Evolutionary conservation across 148 eudicot genomes (phyloP).

Genomic region (Vaccinium vitisidaea): DNA sequence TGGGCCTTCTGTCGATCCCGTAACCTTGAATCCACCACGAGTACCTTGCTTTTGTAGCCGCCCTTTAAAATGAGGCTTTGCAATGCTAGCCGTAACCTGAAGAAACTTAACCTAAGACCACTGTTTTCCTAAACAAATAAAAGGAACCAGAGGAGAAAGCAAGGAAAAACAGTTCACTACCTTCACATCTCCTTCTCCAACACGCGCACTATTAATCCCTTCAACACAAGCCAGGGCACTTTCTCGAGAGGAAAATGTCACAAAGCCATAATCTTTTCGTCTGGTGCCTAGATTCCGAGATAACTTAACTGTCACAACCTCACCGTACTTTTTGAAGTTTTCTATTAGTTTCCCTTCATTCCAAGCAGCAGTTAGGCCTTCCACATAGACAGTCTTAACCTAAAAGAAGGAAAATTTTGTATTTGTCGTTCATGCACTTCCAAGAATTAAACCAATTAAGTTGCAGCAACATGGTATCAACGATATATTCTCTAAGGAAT

Average conservation of each 20-base stretch:
- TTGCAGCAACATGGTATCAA: neutral
- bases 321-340: constrained; percentile 24
- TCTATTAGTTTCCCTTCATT: constrained; percentile 25
- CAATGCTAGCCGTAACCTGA: constrained; percentile 31
- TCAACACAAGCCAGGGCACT: constrained; percentile 30
- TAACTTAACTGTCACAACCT: constrained; percentile 17
- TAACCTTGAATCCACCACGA: constrained; percentile 28
- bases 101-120: neutral
- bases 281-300: constrained; percentile 16
- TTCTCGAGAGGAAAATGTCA: constrained; percentile 28
- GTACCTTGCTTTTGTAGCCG: constrained; percentile 19
- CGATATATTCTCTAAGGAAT: neutral
- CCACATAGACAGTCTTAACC: constrained; percentile 27
- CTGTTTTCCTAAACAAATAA: neutral
- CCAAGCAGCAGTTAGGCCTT: constrained; percentile 31
- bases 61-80: constrained; percentile 22
- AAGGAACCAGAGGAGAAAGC: neutral
- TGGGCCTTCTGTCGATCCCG: constrained; percentile 2
- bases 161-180: constrained; percentile 4
- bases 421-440: neutral
- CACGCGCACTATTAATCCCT: constrained; percentile 23
- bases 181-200: constrained; percentile 23
- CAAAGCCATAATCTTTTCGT: constrained; percentile 23
- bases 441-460: neutral
- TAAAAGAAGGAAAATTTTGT: constrained; percentile 12